phyloP scores from a whole-genome alignment of 192 early-diverging fungal species.

The Backusella tarrabulga region DNA sequence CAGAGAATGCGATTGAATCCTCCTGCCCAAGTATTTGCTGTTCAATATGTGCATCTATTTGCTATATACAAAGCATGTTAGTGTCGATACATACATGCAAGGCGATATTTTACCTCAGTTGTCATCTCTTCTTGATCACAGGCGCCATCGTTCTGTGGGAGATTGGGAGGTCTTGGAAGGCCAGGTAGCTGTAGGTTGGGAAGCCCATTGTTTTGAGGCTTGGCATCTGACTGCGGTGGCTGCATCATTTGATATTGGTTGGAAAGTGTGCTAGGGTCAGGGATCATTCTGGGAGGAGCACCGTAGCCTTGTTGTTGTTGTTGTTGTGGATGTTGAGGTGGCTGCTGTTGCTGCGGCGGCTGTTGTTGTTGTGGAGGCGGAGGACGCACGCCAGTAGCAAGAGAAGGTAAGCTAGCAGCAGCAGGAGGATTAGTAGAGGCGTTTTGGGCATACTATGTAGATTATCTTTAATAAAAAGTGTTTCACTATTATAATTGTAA shows the following conservation, averaged over 20 bases:
- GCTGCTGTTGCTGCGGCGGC: not conserved
- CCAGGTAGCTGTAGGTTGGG: slow-evolving; percentile 23
- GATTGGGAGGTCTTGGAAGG: slow-evolving; percentile 21
- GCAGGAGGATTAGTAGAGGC: not conserved
- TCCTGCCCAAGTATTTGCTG: slow-evolving; percentile 39
- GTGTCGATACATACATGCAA: not conserved
- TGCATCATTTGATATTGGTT: slow-evolving; percentile 18
- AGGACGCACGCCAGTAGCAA: slow-evolving; percentile 16
- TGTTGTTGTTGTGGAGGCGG: slow-evolving; percentile 7
- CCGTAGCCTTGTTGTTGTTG: slow-evolving; percentile 8
- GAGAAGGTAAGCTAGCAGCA: slow-evolving; percentile 29
- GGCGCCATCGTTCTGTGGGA: slow-evolving; percentile 64
- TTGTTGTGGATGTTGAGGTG: slow-evolving; percentile 6
- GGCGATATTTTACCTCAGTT: slow-evolving; percentile 11
- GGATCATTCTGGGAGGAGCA: not conserved
- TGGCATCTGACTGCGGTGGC: not conserved
- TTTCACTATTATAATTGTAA: not conserved
- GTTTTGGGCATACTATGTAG: slow-evolving; percentile 8
- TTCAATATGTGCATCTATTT: slow-evolving; percentile 55
- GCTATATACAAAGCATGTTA: slow-evolving; percentile 21
- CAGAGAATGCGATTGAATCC: slow-evolving; percentile 45
- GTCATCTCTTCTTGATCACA: slow-evolving; percentile 33
- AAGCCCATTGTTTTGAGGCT: not conserved
- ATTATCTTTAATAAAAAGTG: not conserved
- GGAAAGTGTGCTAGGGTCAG: slow-evolving; percentile 2